phyloP scores from a whole-genome alignment of 306 rosid species.

The Nissolia schottii region DNA sequence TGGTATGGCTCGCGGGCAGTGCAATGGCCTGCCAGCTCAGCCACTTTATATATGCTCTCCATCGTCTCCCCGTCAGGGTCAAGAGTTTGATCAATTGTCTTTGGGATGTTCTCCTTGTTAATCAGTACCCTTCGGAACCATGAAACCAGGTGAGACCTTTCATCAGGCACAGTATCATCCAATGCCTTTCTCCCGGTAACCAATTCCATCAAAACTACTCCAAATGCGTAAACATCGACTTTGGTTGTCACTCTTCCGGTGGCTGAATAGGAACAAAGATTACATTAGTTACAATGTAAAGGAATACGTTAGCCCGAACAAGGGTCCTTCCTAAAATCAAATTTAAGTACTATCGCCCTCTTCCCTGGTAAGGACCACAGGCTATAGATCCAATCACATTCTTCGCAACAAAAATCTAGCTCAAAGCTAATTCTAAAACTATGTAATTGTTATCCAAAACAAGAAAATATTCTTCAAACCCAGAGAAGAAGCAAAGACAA shows the following conservation, averaged over 20 bases:
- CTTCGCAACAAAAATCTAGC: background rate
- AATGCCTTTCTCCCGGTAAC: constrained; percentile 72
- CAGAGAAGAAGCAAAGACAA: background rate
- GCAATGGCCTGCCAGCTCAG: constrained; percentile 83
- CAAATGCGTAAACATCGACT: constrained; percentile 86
- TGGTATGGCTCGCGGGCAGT: constrained; percentile 87
- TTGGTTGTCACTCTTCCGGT: constrained; percentile 90
- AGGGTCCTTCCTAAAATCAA: too few species aligned
- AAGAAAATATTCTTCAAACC: background rate
- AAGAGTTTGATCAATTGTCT: constrained; percentile 61
- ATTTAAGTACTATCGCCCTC: too few species aligned
- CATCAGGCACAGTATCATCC: constrained; percentile 78
- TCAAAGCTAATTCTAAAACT: background rate
- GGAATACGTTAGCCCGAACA: background rate
- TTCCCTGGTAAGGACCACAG: too few species aligned
- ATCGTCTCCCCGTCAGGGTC: constrained; percentile 77
- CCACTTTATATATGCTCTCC: constrained; percentile 78
- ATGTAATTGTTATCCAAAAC: background rate
- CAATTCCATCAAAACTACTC: constrained; percentile 84
- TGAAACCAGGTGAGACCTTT: constrained; percentile 72
- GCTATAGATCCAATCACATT: background rate
- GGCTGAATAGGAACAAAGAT: constrained; percentile 40
- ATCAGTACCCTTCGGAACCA: constrained; percentile 77
- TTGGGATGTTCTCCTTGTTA: constrained; percentile 79
- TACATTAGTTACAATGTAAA: constrained; percentile 14